A percentile compares a stretch with the other conserved stretches of the same genome.
Conservation (phyloP, 2,329 filamentous ascomycete species). For the Colletotrichum navitas region DNA sequence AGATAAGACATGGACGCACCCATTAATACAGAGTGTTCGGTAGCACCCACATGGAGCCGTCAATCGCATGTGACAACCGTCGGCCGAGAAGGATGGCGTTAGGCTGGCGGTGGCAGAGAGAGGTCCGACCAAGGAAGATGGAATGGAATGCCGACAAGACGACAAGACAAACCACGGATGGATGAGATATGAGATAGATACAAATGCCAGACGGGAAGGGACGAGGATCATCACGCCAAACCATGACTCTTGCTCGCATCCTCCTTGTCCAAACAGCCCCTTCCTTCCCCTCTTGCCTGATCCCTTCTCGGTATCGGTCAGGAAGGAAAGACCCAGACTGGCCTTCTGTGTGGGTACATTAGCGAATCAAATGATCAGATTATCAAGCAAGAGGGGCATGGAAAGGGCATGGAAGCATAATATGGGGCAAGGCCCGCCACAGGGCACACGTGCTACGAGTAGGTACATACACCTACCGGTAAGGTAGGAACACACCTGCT, state of each 20-base stretch:
- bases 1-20: not conserved
- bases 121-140: not conserved
- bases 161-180: not conserved
- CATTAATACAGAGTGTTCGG: not conserved
- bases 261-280: not conserved
- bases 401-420: constrained; percentile 31
- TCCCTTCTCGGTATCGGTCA: not conserved
- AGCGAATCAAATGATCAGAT: constrained; percentile 27
- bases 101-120: not conserved
- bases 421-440: constrained; percentile 19
- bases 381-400: not conserved
- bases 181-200: not conserved
- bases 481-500: constrained; percentile 4
- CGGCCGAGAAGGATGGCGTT: not conserved
- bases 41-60: not conserved
- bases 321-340: not conserved
- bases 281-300: not conserved
- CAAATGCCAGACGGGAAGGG: not conserved
- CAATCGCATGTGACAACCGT: not conserved
- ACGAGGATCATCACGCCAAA: not conserved
- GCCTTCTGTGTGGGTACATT: not conserved
- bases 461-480: no score
- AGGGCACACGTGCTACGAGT: not conserved
- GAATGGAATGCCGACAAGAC: not conserved
- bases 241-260: constrained; percentile 8